Conservation (phyloP, 306 rosid species). For the Quercus cerris region DNA sequence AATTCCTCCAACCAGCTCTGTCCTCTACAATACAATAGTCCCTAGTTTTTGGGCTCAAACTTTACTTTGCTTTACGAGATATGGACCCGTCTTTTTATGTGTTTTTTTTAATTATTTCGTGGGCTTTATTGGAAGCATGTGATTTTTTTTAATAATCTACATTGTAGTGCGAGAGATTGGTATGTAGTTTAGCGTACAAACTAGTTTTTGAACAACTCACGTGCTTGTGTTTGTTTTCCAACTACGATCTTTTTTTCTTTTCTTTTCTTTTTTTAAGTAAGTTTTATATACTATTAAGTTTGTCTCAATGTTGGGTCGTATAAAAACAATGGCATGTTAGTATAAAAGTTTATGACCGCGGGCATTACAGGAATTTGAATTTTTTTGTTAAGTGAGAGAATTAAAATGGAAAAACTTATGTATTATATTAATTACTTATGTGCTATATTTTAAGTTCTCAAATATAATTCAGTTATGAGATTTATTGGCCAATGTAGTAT, state of each 20-base stretch:
- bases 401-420: too few relatives aligned
- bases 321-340: not conserved
- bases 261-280: not conserved
- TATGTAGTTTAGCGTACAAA: conserved; percentile 19
- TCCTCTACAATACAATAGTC: not conserved
- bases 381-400: too few relatives aligned
- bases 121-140: conserved; percentile 16
- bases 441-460: too few relatives aligned
- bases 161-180: not conserved
- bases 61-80: conserved; percentile 12
- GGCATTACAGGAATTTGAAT: too few relatives aligned
- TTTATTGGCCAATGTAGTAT: too few relatives aligned
- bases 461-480: too few relatives aligned
- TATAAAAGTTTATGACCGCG: not conserved
- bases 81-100: conserved; percentile 31
- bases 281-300: not conserved
- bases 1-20: too few relatives aligned
- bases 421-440: too few relatives aligned
- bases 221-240: conserved; percentile 19
- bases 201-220: conserved; percentile 29
- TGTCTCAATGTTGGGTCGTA: conserved; percentile 1
- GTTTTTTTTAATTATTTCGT: not conserved
- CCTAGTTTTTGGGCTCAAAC: not conserved
- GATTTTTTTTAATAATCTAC: not conserved
- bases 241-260: not conserved